These are phyloP conservation scores for Gossypium ekmanianum DNA, from an alignment of 345 rosid genomes.

Conservation along the genomic window DNA sequence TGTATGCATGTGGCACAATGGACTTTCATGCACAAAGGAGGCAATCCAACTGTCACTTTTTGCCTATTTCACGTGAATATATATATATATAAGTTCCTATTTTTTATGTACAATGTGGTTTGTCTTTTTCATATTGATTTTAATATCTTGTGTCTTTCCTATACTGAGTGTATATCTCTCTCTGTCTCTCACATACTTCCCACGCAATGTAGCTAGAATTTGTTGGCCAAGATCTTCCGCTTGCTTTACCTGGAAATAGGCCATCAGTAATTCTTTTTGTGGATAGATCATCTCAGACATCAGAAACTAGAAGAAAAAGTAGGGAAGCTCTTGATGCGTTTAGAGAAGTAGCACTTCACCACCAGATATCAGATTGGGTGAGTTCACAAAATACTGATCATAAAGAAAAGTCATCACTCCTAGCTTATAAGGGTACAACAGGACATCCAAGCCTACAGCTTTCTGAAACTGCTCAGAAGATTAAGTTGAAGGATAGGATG, in stretches of 20 bases:
- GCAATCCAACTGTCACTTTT: not conserved
- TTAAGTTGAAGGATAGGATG: constrained; percentile 57
- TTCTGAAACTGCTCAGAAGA: constrained; percentile 34
- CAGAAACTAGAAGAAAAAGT: constrained; percentile 53
- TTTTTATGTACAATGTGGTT: not conserved
- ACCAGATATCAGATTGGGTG: constrained; percentile 30
- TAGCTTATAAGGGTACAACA: constrained; percentile 30
- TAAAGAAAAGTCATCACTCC: constrained; percentile 34
- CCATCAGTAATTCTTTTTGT: constrained; percentile 80
- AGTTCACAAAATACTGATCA: constrained; percentile 29
- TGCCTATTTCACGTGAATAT: not conserved
- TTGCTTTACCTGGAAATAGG: constrained; percentile 57
- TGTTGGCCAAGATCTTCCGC: constrained; percentile 42
- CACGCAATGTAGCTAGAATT: constrained; percentile 55
- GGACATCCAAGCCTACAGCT: constrained; percentile 43
- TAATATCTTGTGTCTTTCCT: not conserved
- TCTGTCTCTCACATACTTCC: not conserved
- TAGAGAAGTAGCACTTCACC: constrained; percentile 56
- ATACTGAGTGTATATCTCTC: not conserved
- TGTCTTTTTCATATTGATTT: not conserved
- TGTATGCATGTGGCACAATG: not conserved
- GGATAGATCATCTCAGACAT: constrained; percentile 64
- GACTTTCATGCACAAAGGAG: not conserved
- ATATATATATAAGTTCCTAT: constrained; percentile 6
- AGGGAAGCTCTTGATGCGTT: constrained; percentile 58